A percentile compares a stretch with the other conserved stretches of the same genome.
Evolutionary conservation across 257 asterid genomes (phyloP).

Genomic region (Rhazya stricta): DNA sequence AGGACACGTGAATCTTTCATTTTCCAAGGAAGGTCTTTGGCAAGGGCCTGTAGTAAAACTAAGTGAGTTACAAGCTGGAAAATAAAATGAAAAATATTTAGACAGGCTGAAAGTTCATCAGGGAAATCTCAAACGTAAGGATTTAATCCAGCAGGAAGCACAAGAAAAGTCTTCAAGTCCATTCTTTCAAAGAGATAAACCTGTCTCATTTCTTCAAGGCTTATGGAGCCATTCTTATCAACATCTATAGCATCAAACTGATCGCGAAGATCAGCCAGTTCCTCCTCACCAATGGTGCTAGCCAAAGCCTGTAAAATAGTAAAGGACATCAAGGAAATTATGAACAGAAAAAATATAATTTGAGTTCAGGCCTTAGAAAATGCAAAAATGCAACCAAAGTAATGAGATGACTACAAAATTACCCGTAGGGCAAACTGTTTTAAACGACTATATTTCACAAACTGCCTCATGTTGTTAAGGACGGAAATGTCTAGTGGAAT

Average conservation of each 20-base stretch:
- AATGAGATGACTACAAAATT: slow-evolving; percentile 16
- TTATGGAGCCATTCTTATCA: slow-evolving; percentile 90
- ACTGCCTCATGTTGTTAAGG: slow-evolving; percentile 83
- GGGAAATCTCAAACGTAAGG: not conserved
- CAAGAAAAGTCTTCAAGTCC: not conserved
- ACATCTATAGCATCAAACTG: slow-evolving; percentile 97
- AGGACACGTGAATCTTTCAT: slow-evolving; percentile 88
- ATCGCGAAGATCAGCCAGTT: slow-evolving; percentile 76
- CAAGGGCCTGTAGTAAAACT: slow-evolving; percentile 63
- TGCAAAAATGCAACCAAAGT: not conserved
- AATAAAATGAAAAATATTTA: not conserved
- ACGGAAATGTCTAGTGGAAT: slow-evolving; percentile 96
- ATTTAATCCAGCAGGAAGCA: not conserved
- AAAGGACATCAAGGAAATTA: not conserved
- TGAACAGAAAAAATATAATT: not conserved
- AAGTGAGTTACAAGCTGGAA: not conserved
- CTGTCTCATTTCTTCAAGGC: slow-evolving; percentile 99
- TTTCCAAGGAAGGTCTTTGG: slow-evolving; percentile 97
- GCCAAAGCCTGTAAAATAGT: slow-evolving; percentile 70
- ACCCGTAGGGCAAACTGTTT: slow-evolving; percentile 98
- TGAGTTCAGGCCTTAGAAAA: not conserved
- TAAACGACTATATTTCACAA: slow-evolving; percentile 81
- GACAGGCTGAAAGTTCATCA: not conserved
- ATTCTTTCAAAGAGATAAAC: slow-evolving; percentile 22
- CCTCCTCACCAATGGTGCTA: slow-evolving; percentile 86